Percentiles rank a stretch among this genome's conserved stretches.
phyloP scores from a whole-genome alignment of 345 rosid genomes.

The Salix viminalis region DNA sequence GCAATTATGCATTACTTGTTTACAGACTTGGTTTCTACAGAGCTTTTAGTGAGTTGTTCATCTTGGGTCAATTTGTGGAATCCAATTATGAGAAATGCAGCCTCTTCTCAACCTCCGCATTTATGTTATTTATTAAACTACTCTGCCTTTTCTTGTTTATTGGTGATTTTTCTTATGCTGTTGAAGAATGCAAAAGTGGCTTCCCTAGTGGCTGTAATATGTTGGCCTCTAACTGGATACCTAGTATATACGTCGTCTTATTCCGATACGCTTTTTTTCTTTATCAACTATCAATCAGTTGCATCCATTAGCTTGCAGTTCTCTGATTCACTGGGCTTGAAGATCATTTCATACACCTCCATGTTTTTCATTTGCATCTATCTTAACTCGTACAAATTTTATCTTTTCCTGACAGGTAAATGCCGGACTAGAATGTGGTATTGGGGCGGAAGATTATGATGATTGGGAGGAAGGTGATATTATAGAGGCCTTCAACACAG shows the following conservation, averaged over 20 bases:
- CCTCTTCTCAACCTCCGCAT: neutral
- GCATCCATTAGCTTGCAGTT: neutral
- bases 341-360: neutral
- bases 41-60: neutral
- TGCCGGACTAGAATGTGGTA: conserved; percentile 87
- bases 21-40: neutral
- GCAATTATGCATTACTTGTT: neutral
- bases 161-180: neutral
- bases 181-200: neutral
- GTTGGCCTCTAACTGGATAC: neutral
- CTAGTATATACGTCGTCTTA: neutral
- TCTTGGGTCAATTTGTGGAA: neutral
- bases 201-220: neutral
- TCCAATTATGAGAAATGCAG: neutral
- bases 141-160: neutral
- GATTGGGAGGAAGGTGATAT: conserved; percentile 81
- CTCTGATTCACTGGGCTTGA: neutral
- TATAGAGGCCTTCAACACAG: conserved; percentile 60
- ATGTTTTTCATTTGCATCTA: neutral
- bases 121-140: neutral
- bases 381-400: neutral
- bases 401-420: conserved; percentile 46
- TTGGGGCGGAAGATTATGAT: conserved; percentile 58
- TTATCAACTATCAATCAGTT: neutral
- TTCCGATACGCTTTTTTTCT: neutral